Base-by-base conservation (phyloP, 495 filamentous ascomycete species). In the Pseudomonodictys pantanalensis region DNA sequence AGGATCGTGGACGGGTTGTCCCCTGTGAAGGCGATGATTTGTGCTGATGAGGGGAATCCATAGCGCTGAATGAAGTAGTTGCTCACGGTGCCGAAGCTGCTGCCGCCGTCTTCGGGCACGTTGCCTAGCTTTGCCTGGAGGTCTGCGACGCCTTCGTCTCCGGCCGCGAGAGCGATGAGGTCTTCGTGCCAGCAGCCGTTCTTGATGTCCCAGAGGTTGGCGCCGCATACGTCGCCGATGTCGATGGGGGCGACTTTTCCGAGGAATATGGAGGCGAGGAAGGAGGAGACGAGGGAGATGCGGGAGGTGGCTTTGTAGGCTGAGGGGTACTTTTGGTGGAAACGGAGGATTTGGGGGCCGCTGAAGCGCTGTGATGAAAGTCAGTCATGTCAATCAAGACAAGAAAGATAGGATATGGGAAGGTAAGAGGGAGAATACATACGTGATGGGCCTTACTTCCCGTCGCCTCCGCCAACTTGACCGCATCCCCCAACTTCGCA, bases 1-100 rank as follows among this genome's bases (percentile, higher is more conserved):
- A 98, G 85, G 63, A 98, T 96, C 0, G 93, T 97, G 0, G 93
- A 84, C 17, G 92, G 93, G 74, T 98, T 98, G 73, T 98, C 93
- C 45, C 93, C 93, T 0, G 93, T 97, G 66, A 92, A 93, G 0
- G 92, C 86, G 28, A 87, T 83, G 50, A 98, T 80, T 11, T 80
- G 80, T 71, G 91, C 95, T 44, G 84, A 80, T 7, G 78, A 63
- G 58, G 78, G 79, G 78, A 98, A 96, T 56, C 86, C 84, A 72
- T 89, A 97, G 12, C 86, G 81, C 44, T 79, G 61, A 20, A 85
- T 81, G 66, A 91, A 96, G 78, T 95, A 98, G 9, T 70, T 57
- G 52, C 83, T 83, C 29, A 97, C 81, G 6, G 68, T 70, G 18
- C 93, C 93, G 47, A 96, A 79, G 69, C 83, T 83, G 23, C 81